A percentile compares a stretch with the other conserved stretches of the same genome.
Evolutionary conservation across 805 yeast species (phyloP).

Genomic region (Yarrowia osloensis): DNA sequence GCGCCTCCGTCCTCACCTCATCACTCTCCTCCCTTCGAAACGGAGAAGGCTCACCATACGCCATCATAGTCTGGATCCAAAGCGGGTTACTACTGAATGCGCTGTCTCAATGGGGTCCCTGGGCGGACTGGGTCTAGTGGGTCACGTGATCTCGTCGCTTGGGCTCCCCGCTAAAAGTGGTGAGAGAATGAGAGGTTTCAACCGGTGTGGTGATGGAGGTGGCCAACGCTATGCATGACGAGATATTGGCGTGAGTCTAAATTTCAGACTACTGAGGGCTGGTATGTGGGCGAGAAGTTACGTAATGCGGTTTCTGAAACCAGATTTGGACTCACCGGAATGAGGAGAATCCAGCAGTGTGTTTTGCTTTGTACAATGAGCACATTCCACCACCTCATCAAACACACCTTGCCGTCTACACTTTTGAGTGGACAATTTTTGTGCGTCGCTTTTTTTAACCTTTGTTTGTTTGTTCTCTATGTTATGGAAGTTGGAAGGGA

Average conservation of each 20-base stretch:
- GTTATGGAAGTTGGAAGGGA: neutral
- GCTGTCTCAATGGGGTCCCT: no score
- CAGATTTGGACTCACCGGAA: neutral
- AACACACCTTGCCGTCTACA: slow-evolving; percentile 2
- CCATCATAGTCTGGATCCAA: slow-evolving; percentile 20
- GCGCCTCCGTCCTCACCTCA: no score
- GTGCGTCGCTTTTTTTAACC: neutral
- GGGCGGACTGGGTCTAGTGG: no score
- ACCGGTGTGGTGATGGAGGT: slow-evolving; percentile 4
- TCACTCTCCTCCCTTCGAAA: slow-evolving; percentile 3
- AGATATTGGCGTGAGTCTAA: slow-evolving; percentile 15
- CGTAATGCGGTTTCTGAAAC: neutral
- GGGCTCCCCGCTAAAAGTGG: no score
- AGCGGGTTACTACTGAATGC: no score
- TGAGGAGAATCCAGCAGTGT: neutral
- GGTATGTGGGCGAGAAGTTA: neutral
- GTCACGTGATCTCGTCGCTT: no score
- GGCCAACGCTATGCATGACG: slow-evolving; percentile 27
- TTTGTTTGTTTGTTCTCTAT: neutral
- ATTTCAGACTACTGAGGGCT: neutral
- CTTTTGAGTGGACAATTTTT: slow-evolving; percentile 21
- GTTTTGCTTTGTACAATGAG: no score
- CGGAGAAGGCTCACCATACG: slow-evolving; percentile 29
- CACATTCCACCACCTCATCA: no score
- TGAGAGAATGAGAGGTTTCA: no score